Conservation (phyloP, 495 filamentous ascomycete species). For the Chaetomidium leptoderma region DNA sequence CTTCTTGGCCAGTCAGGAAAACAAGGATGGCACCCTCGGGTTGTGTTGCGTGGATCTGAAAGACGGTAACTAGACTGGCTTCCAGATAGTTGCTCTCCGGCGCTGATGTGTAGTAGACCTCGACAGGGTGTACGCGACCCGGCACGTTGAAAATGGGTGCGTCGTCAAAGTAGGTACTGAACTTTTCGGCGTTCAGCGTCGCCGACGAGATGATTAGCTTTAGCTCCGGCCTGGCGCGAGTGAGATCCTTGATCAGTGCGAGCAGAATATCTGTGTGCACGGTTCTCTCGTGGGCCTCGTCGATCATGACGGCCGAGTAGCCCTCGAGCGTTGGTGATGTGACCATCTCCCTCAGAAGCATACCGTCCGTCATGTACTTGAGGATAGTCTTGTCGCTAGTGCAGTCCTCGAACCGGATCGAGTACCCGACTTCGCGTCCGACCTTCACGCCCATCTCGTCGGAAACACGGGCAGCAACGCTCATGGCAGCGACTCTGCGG, state of each 20-base stretch:
- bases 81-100: slow-evolving; percentile 94
- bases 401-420: slow-evolving; percentile 91
- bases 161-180: slow-evolving; percentile 88
- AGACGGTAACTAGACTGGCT: slow-evolving; percentile 87
- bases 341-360: slow-evolving; percentile 87
- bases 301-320: slow-evolving; percentile 93
- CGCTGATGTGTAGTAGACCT: slow-evolving; percentile 86
- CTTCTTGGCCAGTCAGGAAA: slow-evolving; percentile 85
- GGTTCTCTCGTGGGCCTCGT: slow-evolving; percentile 94
- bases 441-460: slow-evolving; percentile 91
- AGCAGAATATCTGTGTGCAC: slow-evolving; percentile 88
- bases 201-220: slow-evolving; percentile 92
- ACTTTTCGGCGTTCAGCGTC: slow-evolving; percentile 92
- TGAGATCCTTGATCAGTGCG: slow-evolving; percentile 88
- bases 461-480: slow-evolving; percentile 87
- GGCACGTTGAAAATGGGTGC: slow-evolving; percentile 96
- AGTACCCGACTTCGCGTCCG: slow-evolving; percentile 91
- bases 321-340: slow-evolving; percentile 79
- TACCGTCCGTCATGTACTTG: slow-evolving; percentile 98
- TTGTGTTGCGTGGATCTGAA: slow-evolving; percentile 92
- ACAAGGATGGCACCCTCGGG: slow-evolving; percentile 85
- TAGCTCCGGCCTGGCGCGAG: slow-evolving; percentile 77
- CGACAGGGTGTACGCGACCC: slow-evolving; percentile 82
- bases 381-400: slow-evolving; percentile 90
- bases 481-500: slow-evolving; percentile 95